Conservation (phyloP, 2,329 filamentous ascomycete genomes). For the Clonostachys solani region DNA sequence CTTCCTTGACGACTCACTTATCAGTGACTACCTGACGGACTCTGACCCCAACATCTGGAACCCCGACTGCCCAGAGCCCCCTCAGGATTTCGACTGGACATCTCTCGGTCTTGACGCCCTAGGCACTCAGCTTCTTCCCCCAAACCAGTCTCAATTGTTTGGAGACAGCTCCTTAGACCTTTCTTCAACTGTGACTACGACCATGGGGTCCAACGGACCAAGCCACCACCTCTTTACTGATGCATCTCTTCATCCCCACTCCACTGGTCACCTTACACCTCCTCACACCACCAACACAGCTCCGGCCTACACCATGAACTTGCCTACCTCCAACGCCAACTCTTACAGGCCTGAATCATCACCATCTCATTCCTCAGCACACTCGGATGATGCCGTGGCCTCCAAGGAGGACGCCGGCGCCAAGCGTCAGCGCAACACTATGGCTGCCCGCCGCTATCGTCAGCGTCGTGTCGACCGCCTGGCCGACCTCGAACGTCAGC, state of each 20-base stretch:
- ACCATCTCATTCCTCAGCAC: conserved; percentile 3
- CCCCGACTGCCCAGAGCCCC: background rate
- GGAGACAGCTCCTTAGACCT: too few species aligned
- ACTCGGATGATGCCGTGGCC: conserved; percentile 1
- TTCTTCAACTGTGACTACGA: too few species aligned
- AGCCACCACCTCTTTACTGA: background rate
- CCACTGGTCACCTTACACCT: background rate
- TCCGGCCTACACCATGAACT: background rate
- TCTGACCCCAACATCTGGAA: background rate
- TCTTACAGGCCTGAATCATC: background rate
- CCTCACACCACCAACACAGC: background rate
- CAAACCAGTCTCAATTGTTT: background rate
- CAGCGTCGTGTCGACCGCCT: conserved; percentile 68
- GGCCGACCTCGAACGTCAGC: conserved; percentile 52
- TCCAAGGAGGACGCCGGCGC: conserved; percentile 15
- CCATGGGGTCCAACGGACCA: background rate
- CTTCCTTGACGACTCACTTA: background rate
- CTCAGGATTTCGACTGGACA: conserved; percentile 3
- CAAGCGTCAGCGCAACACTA: conserved; percentile 65
- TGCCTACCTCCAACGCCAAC: background rate
- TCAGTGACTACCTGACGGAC: background rate
- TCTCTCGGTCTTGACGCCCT: conserved; percentile 1
- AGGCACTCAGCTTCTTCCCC: conserved; percentile 3
- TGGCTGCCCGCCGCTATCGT: conserved; percentile 68
- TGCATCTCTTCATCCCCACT: background rate